Evolutionary conservation across 2,329 filamentous ascomycete genomes (phyloP).

Genomic region (Pestalotiopsis sp.): DNA sequence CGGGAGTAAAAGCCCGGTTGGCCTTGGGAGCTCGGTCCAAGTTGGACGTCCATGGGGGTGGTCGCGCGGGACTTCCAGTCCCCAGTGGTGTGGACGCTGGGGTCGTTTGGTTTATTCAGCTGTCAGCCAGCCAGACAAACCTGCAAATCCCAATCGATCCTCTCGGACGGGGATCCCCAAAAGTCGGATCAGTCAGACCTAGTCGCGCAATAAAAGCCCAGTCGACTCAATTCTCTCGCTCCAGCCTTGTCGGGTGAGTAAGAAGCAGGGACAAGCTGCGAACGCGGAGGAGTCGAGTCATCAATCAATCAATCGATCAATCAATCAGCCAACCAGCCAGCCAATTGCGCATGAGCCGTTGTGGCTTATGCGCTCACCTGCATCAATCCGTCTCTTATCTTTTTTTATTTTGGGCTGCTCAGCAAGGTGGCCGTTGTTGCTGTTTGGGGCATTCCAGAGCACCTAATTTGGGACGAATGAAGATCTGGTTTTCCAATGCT

Average conservation of each 20-base stretch:
- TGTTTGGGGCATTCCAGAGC: background rate
- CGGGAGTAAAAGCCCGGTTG: background rate
- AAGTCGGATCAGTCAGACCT: background rate
- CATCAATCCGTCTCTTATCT: background rate
- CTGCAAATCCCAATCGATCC: background rate
- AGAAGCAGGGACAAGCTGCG: background rate
- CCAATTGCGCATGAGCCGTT: background rate
- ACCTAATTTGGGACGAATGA: conserved; percentile 22
- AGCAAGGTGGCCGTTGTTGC: background rate
- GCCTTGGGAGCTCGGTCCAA: conserved; percentile 16
- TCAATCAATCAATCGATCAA: background rate
- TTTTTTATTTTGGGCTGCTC: no score
- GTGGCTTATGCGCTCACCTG: background rate
- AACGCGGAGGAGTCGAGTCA: background rate
- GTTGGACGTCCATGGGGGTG: conserved; percentile 11
- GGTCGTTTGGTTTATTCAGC: background rate
- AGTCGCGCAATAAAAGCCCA: conserved; percentile 1
- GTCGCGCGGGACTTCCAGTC: background rate
- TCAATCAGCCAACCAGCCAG: background rate
- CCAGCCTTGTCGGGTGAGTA: background rate
- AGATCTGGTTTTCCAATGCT: conserved; percentile 22
- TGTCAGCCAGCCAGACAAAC: background rate
- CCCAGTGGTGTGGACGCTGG: background rate
- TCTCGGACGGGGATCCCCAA: background rate
- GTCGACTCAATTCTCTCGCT: background rate